Percentiles rank a stretch among this genome's conserved stretches.
phyloP scores from a whole-genome alignment of 495 filamentous ascomycete species.

The Penicillium turbatum region DNA sequence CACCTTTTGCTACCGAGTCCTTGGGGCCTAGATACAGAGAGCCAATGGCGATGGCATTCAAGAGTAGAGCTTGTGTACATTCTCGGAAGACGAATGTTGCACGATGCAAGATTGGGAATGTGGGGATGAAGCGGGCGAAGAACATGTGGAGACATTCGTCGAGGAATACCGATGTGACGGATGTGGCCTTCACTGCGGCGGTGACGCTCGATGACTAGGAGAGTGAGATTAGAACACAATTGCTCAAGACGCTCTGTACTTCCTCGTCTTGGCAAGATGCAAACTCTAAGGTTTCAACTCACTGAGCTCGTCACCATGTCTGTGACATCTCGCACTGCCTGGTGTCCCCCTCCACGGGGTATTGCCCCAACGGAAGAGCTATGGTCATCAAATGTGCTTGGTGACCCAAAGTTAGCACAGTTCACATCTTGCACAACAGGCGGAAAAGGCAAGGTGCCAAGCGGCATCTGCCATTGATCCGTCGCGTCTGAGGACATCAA shows the following conservation, averaged over 20 bases:
- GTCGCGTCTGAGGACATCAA: conserved; percentile 40
- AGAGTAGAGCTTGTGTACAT: conserved; percentile 43
- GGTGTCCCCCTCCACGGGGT: conserved; percentile 41
- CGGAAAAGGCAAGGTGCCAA: conserved; percentile 41
- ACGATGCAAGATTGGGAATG: conserved; percentile 46
- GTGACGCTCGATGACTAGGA: conserved; percentile 43
- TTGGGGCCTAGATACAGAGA: conserved; percentile 47
- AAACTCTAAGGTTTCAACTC: conserved; percentile 20
- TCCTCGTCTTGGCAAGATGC: too few relatives aligned
- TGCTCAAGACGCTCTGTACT: too few relatives aligned
- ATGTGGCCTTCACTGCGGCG: conserved; percentile 44
- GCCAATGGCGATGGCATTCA: conserved; percentile 49
- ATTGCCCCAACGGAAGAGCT: conserved; percentile 38
- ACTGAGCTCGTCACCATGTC: conserved; percentile 48
- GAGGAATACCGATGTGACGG: conserved; percentile 46
- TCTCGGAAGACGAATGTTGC: conserved; percentile 49
- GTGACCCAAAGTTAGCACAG: conserved; percentile 33
- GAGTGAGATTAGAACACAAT: too few relatives aligned
- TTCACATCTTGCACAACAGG: conserved; percentile 34
- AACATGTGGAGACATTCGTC: conserved; percentile 51
- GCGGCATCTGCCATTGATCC: conserved; percentile 47
- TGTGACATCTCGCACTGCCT: conserved; percentile 46
- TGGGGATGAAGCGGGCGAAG: conserved; percentile 47
- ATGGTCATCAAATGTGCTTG: conserved; percentile 37
- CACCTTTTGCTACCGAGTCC: conserved; percentile 43